Evolutionary conservation across 805 yeast species (phyloP), one percentile per base, ranked within the genome.

Genomic region (Candida vaughaniae): DNA sequence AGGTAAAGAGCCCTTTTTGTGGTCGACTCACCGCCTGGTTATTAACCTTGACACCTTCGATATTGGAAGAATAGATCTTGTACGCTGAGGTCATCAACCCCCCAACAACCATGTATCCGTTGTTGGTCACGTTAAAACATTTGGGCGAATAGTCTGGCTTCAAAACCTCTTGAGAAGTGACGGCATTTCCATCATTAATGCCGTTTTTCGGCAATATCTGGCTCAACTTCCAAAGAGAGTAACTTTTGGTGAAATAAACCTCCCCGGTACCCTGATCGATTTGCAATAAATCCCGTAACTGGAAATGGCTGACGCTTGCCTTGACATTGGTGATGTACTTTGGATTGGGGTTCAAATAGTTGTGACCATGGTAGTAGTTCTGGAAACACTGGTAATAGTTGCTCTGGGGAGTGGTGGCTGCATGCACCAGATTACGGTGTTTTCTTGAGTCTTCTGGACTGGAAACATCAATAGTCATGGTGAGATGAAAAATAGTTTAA

Each of bases 201-300:
- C 40, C 36, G 20, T 31, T 53, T 15, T 48, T 42, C 23, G 9
- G 9, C 23, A 20, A 10, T 20, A 75, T 58, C 43, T 75, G 69
- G 7, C 77, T 17, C 9, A 45, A 57, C 15, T 61, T 42, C 43
- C 73, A 69, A 22, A 85, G 70, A 16, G 71, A 53, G 41, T 77
- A 78, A 28, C 78, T 77, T 40, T 65, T 66, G 1, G 89, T 81
- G 54, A 80, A 85, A 39, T 74, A 69, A 6, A 85, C 63, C 42
- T 73, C 63, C 53, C 43, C 69, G 58, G 38, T 56, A 39, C 32
- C 50, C 19, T 40, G 46, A 43, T 38, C 81, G 11, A 75, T 72
- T 46, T 79, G 75, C 5, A 88, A 65, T 51, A 88, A 69, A 52
- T 88, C 91, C 25, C 95, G 69, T 22, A 88, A 66, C 57, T 87